Evolutionary conservation across 768 basidiomycete species (phyloP).

Genomic region (Termitomyces sp.): DNA sequence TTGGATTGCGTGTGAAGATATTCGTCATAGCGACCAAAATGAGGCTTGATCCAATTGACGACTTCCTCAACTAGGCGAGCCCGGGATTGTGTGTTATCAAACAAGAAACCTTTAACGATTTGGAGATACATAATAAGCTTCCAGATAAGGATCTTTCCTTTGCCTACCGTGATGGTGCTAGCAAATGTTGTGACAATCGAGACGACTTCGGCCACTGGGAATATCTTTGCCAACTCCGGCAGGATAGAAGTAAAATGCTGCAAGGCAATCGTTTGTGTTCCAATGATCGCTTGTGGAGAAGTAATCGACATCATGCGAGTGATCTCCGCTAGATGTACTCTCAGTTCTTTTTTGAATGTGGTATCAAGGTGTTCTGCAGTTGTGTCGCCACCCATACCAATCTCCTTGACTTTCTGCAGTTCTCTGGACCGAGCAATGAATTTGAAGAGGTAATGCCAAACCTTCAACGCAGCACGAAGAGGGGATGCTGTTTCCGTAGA

Average conservation of each 20-base stretch:
- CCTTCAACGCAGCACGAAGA: slow-evolving; percentile 86
- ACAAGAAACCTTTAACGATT: slow-evolving; percentile 82
- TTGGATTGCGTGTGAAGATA: slow-evolving; percentile 53
- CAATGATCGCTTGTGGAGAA: slow-evolving; percentile 82
- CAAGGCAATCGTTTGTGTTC: slow-evolving; percentile 90
- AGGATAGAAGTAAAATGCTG: slow-evolving; percentile 92
- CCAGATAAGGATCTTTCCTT: slow-evolving; percentile 88
- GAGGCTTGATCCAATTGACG: slow-evolving; percentile 91
- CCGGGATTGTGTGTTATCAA: slow-evolving; percentile 77
- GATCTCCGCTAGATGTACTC: slow-evolving; percentile 70
- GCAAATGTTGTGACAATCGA: slow-evolving; percentile 84
- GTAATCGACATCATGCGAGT: slow-evolving; percentile 85
- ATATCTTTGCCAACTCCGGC: slow-evolving; percentile 81
- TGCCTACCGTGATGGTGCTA: slow-evolving; percentile 68
- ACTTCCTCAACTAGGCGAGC: slow-evolving; percentile 80
- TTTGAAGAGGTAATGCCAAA: slow-evolving; percentile 96
- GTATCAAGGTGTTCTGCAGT: slow-evolving; percentile 84
- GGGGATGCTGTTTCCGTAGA: slow-evolving; percentile 67
- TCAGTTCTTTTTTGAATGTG: slow-evolving; percentile 80
- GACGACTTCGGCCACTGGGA: slow-evolving; percentile 77
- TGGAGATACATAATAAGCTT: slow-evolving; percentile 93
- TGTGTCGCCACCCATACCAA: slow-evolving; percentile 72
- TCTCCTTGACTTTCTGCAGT: slow-evolving; percentile 76
- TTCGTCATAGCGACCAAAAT: slow-evolving; percentile 91
- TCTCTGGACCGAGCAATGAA: slow-evolving; percentile 90